These are phyloP conservation scores for Dipteronia sinensis DNA, from an alignment of 345 rosid species.

Conservation along the genomic window DNA sequence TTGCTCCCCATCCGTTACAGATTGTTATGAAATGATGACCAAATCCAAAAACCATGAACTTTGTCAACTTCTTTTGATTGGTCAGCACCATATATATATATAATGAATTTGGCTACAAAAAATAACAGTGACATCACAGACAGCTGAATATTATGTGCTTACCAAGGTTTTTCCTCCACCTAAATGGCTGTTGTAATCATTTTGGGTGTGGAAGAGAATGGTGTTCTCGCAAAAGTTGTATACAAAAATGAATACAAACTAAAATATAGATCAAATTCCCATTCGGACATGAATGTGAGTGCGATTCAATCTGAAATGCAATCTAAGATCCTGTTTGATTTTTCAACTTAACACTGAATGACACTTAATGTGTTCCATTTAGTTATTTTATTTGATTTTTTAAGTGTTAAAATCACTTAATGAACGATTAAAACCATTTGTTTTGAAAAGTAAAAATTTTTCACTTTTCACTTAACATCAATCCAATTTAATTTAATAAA, in stretches of 20 bases:
- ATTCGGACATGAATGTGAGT: no score
- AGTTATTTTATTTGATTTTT: no score
- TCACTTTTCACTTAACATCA: no score
- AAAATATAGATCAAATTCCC: no score
- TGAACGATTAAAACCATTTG: no score
- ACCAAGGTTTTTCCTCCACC: background rate
- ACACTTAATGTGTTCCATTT: no score
- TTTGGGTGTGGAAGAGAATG: background rate
- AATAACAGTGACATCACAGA: background rate
- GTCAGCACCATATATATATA: background rate
- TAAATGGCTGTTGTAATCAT: background rate
- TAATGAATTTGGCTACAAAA: background rate
- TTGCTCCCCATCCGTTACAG: background rate
- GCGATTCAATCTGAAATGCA: background rate
- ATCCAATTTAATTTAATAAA: no score
- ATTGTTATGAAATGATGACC: background rate
- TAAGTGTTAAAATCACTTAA: no score
- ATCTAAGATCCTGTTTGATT: no score
- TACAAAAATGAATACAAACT: background rate
- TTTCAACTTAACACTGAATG: no score
- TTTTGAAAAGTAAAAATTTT: no score
- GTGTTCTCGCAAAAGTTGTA: background rate
- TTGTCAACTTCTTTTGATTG: background rate
- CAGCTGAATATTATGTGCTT: background rate
- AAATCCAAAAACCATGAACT: background rate